Conservation (phyloP, 208 protist species). For the Leishmania arabica region DNA sequence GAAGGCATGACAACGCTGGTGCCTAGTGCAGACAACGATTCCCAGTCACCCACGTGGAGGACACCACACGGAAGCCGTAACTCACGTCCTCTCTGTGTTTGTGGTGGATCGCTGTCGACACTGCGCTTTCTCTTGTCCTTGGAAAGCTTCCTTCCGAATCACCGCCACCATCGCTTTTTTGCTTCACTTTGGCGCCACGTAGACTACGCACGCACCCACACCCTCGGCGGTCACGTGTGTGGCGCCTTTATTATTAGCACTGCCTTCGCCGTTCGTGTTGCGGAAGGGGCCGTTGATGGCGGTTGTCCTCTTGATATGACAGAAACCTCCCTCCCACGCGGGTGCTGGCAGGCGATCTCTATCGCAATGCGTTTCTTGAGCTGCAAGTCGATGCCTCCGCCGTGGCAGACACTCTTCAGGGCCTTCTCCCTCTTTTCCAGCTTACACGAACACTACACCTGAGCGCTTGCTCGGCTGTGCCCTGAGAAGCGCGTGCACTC, state of each 20-base stretch:
- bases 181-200: not conserved
- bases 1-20: not conserved
- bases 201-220: too few relatives aligned
- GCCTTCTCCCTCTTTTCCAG: not conserved
- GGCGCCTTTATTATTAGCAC: not conserved
- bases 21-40: too few relatives aligned
- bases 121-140: not conserved
- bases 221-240: not conserved
- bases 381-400: not conserved
- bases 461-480: constrained; percentile 6
- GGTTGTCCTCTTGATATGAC: not conserved
- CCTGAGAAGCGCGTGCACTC: not conserved
- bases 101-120: not conserved
- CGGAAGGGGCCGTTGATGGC: not conserved
- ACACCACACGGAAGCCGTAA: not conserved
- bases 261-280: not conserved
- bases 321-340: not conserved
- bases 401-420: not conserved
- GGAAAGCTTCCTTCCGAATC: not conserved
- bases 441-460: constrained; percentile 50
- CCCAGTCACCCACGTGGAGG: too few relatives aligned
- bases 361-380: not conserved
- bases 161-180: not conserved
- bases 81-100: not conserved
- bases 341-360: not conserved